A percentile compares a stretch with the other conserved stretches of the same genome.
Conservation (phyloP, 148 eudicot genomes). For the Vaccinium myrtillus region DNA sequence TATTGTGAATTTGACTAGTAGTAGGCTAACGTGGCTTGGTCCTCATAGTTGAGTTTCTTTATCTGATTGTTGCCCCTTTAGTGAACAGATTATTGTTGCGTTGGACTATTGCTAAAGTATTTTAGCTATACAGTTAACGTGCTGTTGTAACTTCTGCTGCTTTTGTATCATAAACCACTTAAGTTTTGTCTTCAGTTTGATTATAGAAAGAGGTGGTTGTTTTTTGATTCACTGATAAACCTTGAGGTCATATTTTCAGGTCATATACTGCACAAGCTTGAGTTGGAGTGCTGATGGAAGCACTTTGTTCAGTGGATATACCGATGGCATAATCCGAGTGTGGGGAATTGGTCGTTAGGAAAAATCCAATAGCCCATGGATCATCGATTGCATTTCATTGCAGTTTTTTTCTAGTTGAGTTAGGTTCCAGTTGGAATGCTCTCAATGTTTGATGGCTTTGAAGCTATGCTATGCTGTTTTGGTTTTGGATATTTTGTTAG, state of each 20-base stretch:
- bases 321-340: constrained; percentile 11
- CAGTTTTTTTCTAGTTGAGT: not conserved
- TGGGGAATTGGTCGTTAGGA: constrained; percentile 11
- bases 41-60: not conserved
- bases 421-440: not conserved
- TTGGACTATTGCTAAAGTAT: not conserved
- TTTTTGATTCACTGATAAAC: not conserved
- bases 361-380: not conserved
- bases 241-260: not conserved
- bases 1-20: not conserved
- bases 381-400: not conserved
- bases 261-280: constrained; percentile 10
- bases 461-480: not conserved
- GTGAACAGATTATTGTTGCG: not conserved
- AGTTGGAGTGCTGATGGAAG: constrained; percentile 14
- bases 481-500: not conserved
- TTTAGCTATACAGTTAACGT: not conserved
- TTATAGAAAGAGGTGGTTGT: not conserved
- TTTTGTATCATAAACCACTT: not conserved
- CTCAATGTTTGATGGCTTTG: not conserved
- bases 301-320: constrained; percentile 10
- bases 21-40: not conserved
- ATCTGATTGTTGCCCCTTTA: not conserved
- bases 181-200: not conserved
- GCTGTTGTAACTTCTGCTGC: not conserved